These are phyloP conservation scores for Colletotrichum liriopes DNA, from an alignment of 2,329 filamentous ascomycete genomes.

Conservation along the genomic window DNA sequence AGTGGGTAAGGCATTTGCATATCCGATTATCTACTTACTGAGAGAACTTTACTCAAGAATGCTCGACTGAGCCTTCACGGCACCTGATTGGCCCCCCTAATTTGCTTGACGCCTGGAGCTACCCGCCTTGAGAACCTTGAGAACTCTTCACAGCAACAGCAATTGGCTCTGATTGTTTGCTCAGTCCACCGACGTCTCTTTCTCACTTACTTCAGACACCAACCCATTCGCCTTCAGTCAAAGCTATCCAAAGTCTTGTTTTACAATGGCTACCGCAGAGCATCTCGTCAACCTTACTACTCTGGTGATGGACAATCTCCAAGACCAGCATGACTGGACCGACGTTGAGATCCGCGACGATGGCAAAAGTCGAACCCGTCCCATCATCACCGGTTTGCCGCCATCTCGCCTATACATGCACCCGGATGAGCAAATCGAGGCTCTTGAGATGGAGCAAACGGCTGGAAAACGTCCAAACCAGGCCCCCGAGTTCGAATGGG, in stretches of 20 bases:
- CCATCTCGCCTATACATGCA: slow-evolving; percentile 83
- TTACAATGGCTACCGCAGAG: slow-evolving; percentile 16
- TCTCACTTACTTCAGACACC: neutral
- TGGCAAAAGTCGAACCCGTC: slow-evolving; percentile 65
- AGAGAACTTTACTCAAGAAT: neutral
- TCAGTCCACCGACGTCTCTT: neutral
- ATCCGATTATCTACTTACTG: neutral
- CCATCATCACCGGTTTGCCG: slow-evolving; percentile 80
- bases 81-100: neutral
- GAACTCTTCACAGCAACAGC: slow-evolving; percentile 17
- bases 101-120: neutral
- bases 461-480: slow-evolving; percentile 63
- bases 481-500: slow-evolving; percentile 79
- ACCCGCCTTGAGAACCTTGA: slow-evolving; percentile 28
- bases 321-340: slow-evolving; percentile 84
- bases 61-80: neutral
- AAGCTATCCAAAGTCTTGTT: neutral
- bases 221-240: neutral
- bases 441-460: slow-evolving; percentile 73
- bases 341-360: slow-evolving; percentile 67
- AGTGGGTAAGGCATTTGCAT: neutral
- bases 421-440: slow-evolving; percentile 85
- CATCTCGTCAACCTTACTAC: slow-evolving; percentile 48
- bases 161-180: neutral
- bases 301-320: slow-evolving; percentile 78